phyloP scores from a whole-genome alignment of 805 yeast genomes.

The Lipomyces mesembrius region DNA sequence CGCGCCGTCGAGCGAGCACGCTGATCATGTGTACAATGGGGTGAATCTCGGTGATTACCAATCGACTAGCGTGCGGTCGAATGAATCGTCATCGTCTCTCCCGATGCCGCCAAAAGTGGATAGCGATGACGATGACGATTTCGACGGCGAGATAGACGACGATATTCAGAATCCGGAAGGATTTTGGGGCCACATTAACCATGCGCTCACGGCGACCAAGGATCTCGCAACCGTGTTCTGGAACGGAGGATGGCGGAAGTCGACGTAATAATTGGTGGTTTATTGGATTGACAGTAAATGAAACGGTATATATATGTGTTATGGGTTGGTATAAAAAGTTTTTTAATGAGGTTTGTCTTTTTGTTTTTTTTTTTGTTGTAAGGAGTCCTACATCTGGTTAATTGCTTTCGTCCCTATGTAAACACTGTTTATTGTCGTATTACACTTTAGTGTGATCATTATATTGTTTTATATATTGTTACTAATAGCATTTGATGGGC shows the following conservation, averaged over 20 bases:
- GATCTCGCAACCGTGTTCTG: slow-evolving; percentile 24
- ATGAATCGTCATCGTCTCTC: slow-evolving; percentile 3
- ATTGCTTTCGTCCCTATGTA: background rate
- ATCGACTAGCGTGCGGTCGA: background rate
- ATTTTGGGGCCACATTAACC: slow-evolving; percentile 23
- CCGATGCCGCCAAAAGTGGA: slow-evolving; percentile 3
- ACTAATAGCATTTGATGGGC: slow-evolving; percentile 3
- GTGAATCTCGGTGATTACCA: background rate
- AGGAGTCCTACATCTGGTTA: slow-evolving; percentile 4
- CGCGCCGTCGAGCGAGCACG: slow-evolving; percentile 1
- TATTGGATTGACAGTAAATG: too few relatives aligned
- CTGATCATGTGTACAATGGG: slow-evolving; percentile 1
- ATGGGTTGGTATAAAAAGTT: background rate
- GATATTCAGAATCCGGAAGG: slow-evolving; percentile 10
- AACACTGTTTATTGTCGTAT: background rate
- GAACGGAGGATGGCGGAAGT: slow-evolving; percentile 26
- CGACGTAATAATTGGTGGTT: background rate
- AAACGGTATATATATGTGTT: background rate
- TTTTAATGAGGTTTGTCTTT: background rate
- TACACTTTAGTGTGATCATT: background rate
- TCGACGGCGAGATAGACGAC: slow-evolving; percentile 5
- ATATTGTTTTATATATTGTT: background rate
- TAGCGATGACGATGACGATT: slow-evolving; percentile 8
- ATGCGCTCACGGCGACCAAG: slow-evolving; percentile 25
- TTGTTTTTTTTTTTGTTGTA: background rate